Conservation (phyloP, 768 basidiomycete genomes). For the Pluteus cervinus region DNA sequence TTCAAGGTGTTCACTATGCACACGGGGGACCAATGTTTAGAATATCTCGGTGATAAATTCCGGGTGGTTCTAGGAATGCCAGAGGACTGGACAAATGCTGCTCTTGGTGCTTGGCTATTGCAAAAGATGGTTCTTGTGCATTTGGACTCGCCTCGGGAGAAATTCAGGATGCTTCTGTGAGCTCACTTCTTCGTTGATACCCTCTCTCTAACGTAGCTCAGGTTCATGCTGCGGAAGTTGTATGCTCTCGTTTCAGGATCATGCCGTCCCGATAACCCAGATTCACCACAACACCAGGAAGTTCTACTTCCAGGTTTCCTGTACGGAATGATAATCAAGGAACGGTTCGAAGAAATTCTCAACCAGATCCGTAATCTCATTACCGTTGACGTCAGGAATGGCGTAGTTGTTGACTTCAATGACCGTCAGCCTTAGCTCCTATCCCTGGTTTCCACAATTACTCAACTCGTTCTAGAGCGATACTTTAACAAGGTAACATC, state of each 20-base stretch:
- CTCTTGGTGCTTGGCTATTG: slow-evolving; percentile 77
- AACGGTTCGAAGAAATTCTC: slow-evolving; percentile 87
- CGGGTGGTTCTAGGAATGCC: slow-evolving; percentile 85
- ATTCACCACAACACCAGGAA: slow-evolving; percentile 98
- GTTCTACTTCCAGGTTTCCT: slow-evolving; percentile 89
- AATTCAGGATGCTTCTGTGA: slow-evolving; percentile 91
- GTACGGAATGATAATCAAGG: slow-evolving; percentile 98
- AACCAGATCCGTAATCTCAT: slow-evolving; percentile 68
- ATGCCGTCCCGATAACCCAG: slow-evolving; percentile 93
- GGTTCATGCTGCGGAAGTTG: slow-evolving; percentile 96
- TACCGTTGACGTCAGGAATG: slow-evolving; percentile 65
- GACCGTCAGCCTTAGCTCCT: slow-evolving; percentile 54
- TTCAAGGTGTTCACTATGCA: slow-evolving; percentile 90
- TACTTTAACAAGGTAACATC: slow-evolving; percentile 74
- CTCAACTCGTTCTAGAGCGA: slow-evolving; percentile 41
- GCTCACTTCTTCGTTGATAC: slow-evolving; percentile 21
- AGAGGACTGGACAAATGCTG: slow-evolving; percentile 86
- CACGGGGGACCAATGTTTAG: slow-evolving; percentile 87
- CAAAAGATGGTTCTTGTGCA: slow-evolving; percentile 89
- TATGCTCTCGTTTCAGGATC: slow-evolving; percentile 86
- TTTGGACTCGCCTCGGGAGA: slow-evolving; percentile 80
- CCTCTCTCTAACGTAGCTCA: slow-evolving; percentile 22
- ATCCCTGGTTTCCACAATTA: slow-evolving; percentile 1
- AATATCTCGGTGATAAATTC: slow-evolving; percentile 96
- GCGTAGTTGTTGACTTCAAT: slow-evolving; percentile 80